Conservation (phyloP, 179 eudicot species). For the Heliamphora pulchella region DNA sequence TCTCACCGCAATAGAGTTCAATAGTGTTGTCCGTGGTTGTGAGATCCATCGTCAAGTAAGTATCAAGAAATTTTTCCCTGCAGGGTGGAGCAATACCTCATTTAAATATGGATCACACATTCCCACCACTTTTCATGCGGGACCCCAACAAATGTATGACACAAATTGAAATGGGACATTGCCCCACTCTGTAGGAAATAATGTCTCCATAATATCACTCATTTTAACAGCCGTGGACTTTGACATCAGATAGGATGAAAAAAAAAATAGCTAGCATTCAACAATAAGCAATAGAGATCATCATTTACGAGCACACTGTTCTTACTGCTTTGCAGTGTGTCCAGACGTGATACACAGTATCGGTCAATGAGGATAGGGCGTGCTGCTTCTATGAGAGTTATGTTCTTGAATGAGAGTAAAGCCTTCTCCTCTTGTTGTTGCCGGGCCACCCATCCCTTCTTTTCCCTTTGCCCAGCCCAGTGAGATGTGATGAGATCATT, state of each 20-base stretch:
- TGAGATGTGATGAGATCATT: no score
- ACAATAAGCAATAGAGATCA: background rate
- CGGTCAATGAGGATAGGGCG: constrained; percentile 12
- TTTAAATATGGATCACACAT: no score
- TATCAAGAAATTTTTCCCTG: no score
- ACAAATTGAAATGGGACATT: no score
- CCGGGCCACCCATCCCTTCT: no score
- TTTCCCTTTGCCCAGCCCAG: no score
- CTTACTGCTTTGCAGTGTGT: background rate
- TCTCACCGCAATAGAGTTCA: constrained; percentile 18
- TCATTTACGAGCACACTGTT: background rate
- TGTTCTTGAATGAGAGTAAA: constrained; percentile 7
- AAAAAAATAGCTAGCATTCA: background rate
- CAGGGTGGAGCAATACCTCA: no score
- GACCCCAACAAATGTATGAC: no score
- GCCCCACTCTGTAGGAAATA: no score
- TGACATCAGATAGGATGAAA: background rate
- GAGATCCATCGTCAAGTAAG: constrained; percentile 11
- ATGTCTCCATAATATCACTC: constrained; percentile 7
- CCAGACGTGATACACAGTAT: background rate
- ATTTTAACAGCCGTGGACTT: constrained; percentile 25
- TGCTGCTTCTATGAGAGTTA: constrained; percentile 5
- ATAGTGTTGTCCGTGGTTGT: constrained; percentile 15
- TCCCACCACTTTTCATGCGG: no score
- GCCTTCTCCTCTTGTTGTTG: no score